Evolutionary conservation across 2,329 filamentous ascomycete genomes (phyloP).

Genomic region (Ophiosphaerella herpotricha): DNA sequence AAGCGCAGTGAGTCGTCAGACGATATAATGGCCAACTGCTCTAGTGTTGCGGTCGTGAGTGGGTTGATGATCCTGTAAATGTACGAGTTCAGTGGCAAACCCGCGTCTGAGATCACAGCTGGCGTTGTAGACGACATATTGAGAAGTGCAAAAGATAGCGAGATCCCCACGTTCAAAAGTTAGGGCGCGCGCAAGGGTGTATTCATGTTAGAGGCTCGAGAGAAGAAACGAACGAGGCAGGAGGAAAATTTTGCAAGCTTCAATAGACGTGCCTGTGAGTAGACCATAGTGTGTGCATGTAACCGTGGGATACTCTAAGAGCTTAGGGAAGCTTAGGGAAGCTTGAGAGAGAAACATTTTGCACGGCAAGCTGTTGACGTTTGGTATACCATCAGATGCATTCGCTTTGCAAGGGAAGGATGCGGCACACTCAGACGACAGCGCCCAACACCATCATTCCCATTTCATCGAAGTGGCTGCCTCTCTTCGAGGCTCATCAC

Average conservation of each 20-base stretch:
- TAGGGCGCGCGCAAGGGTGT: not conserved
- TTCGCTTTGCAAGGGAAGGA: not conserved
- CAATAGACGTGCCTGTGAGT: not conserved
- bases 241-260: conserved; percentile 18
- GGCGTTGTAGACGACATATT: conserved; percentile 25
- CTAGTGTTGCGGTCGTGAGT: conserved; percentile 35
- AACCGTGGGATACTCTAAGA: too few species aligned
- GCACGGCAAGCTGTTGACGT: too few species aligned
- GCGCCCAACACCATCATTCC: too few species aligned
- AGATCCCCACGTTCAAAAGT: not conserved
- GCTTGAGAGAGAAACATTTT: too few species aligned
- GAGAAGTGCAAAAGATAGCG: not conserved
- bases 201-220: not conserved
- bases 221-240: conserved; percentile 1
- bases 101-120: conserved; percentile 23
- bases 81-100: conserved; percentile 42
- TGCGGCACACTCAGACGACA: too few species aligned
- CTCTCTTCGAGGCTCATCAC: not conserved
- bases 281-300: too few species aligned
- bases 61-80: conserved; percentile 46
- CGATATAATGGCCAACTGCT: conserved; percentile 63
- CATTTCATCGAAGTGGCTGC: not conserved
- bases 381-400: not conserved
- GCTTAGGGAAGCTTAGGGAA: too few species aligned
- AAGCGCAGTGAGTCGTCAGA: conserved; percentile 73